Conservation (phyloP, 495 filamentous ascomycete genomes). For the Aspergillus carlsbadensis region DNA sequence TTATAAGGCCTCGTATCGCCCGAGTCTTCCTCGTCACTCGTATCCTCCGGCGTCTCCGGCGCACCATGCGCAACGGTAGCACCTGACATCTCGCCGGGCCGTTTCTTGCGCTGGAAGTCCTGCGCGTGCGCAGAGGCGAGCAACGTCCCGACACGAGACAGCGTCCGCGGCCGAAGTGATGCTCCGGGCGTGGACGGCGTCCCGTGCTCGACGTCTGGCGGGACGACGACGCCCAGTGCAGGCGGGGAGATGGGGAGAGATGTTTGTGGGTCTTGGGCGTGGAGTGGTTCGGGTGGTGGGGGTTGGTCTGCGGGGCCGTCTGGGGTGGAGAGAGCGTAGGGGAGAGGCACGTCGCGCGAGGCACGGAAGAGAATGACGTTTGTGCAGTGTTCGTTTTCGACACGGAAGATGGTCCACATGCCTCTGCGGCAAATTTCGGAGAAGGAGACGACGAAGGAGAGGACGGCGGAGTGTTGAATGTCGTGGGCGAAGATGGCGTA, state of each 20-base stretch:
- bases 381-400: slow-evolving; percentile 94
- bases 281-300: slow-evolving; percentile 20
- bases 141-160: slow-evolving; percentile 56
- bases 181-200: slow-evolving; percentile 29
- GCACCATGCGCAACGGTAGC: slow-evolving; percentile 20
- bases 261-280: slow-evolving; percentile 33
- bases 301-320: slow-evolving; percentile 21
- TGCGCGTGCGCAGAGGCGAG: slow-evolving; percentile 77
- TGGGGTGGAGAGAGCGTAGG: slow-evolving; percentile 60
- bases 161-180: slow-evolving; percentile 29
- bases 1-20: slow-evolving; percentile 13
- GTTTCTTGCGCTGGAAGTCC: slow-evolving; percentile 78
- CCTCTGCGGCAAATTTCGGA: slow-evolving; percentile 80
- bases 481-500: slow-evolving; percentile 81
- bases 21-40: slow-evolving; percentile 39
- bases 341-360: slow-evolving; percentile 74
- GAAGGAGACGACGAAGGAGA: slow-evolving; percentile 72
- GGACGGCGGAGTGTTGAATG: slow-evolving; percentile 73
- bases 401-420: slow-evolving; percentile 87
- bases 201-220: slow-evolving; percentile 34
- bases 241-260: slow-evolving; percentile 21
- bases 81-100: slow-evolving; percentile 37
- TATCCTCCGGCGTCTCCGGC: slow-evolving; percentile 24
- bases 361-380: slow-evolving; percentile 86
- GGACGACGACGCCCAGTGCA: too few species aligned